Evolutionary conservation across 1,284 basidiomycete species (phyloP), one percentile per base, ranked within the genome.

Genomic region (Ceratorhiza oryzae-sativae): DNA sequence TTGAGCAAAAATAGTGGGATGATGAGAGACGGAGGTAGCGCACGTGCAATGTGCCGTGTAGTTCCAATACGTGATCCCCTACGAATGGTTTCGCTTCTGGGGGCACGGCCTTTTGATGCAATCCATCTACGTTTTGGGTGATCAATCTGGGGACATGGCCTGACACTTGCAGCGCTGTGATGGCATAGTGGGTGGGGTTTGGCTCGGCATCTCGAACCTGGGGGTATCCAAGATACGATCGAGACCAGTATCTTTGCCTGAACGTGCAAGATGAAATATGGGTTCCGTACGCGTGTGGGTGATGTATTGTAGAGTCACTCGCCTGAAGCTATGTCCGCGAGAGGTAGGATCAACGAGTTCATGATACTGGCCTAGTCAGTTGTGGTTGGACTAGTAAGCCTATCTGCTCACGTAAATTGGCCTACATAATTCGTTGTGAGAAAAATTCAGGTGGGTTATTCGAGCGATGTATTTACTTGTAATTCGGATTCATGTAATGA

Each of bases 51-150:
- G 91, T 94, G 23, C 95, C 95, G 79, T 98, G 95, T 9, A 98
- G 84, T 79, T 97, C 94, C 34, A 97, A 82, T 63, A 95, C 89
- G 10, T 80, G 80, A 41, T 83, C 76, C 42, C 84, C 63, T 0
- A 73, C 74, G 51, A 78, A 63, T 84, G 79, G 46, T 75, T 78
- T 42, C 5, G 77, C 61, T n/a, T 80, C 76, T 71, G 81, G 77
- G 81, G 65, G 77, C 81, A 89, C 79, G 32, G 89, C 91, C 81
- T 94, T 94, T 61, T 88, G 88, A 77, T 96, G 94, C 13, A 97
- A 86, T 8, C 94, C 94, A 77, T 97, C 95, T 6, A 97, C 94
- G 77, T 96, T 97, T 79, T 97, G 94, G 0, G 95, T 97, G 71
- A 97, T 89, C 30, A 95, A 80, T n/a, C 83, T 82, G 6, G 85